phyloP scores from a whole-genome alignment of 306 rosid species.

The Alnus glutinosa region DNA sequence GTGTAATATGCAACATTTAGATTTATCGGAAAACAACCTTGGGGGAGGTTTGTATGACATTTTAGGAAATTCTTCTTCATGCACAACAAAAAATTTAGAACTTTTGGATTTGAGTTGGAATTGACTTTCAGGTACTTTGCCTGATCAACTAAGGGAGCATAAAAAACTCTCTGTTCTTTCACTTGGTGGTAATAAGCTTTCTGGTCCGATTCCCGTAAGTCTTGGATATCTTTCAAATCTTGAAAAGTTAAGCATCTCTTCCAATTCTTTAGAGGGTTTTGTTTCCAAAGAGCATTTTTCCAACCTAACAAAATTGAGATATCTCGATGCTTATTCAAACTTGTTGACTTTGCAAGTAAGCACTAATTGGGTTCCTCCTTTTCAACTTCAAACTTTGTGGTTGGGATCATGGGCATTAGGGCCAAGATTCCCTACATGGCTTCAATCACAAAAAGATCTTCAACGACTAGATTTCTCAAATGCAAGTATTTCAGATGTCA shows the following conservation, averaged over 20 bases:
- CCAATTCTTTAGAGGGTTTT: slow-evolving; percentile 28
- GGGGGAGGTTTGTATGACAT: too few species aligned
- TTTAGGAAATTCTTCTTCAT: background rate
- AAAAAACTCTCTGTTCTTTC: background rate
- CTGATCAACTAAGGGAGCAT: slow-evolving; percentile 12
- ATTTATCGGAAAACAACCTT: background rate
- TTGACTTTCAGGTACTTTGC: background rate
- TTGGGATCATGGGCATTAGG: background rate
- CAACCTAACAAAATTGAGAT: background rate
- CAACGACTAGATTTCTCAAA: background rate
- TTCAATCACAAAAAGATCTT: background rate
- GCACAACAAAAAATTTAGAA: background rate
- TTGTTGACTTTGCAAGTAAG: background rate
- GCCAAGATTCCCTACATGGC: background rate
- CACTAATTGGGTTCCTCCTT: background rate
- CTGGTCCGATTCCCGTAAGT: background rate
- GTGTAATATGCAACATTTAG: background rate
- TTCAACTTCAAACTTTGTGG: background rate
- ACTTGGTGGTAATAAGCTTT: slow-evolving; percentile 8
- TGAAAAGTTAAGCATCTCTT: background rate
- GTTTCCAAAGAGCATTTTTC: slow-evolving; percentile 26
- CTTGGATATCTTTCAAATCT: slow-evolving; percentile 9
- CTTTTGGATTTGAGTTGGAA: background rate
- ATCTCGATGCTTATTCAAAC: background rate
- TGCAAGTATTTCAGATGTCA: background rate